Evolutionary conservation across 2,329 filamentous ascomycete species (phyloP), one percentile per base, ranked within the genome.

Genomic region (Bipolaris zeicola): DNA sequence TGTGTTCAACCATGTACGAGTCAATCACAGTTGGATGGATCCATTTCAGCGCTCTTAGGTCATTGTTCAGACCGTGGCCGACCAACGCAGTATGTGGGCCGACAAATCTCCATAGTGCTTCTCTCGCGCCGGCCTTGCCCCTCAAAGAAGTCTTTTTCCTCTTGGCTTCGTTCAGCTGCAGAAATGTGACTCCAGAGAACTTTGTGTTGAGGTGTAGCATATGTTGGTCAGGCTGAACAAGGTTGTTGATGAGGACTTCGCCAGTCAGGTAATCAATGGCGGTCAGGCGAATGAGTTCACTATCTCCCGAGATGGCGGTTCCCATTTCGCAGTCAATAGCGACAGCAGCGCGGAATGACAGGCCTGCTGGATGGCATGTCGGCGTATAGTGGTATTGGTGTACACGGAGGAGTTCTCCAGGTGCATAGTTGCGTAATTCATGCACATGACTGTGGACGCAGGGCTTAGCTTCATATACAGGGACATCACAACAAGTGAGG

Each of bases 261-360:
- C 78, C 75, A 0, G 79, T 78, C 64, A 84, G 83, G 63, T 81
- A 83, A 13, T 64, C 83, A 24, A 86, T 64, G 1, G 79, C 65
- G 0, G 80, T 81, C 1, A 86, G 39, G 3, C 83, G 81, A 55
- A 86, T 83, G 6, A 86, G 70, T 58, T 85, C 82, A 0, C 71
- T 68, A 8, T 85, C 81, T 6, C 79, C 78, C 5, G 70, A 71
- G 7, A 63, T 61, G 1, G 79, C 72, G 0, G 74, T 77, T 14
- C 83, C 83, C 82, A 85, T 85, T 60, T 86, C 83, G 59, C 83
- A 85, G 58, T 85, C 83, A 3, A 86, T 70, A 0, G 79, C 81
- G 3, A 85, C 77, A 7, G 58, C 58, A 16, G 24, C 49, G 33
- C 60, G 62, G 24, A 56, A 49, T 13, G 42, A 37, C 18, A 28